Evolutionary conservation across 225 moss, liverwort and hornwort species (phyloP).

Genomic region (Polytrichum formosum): DNA sequence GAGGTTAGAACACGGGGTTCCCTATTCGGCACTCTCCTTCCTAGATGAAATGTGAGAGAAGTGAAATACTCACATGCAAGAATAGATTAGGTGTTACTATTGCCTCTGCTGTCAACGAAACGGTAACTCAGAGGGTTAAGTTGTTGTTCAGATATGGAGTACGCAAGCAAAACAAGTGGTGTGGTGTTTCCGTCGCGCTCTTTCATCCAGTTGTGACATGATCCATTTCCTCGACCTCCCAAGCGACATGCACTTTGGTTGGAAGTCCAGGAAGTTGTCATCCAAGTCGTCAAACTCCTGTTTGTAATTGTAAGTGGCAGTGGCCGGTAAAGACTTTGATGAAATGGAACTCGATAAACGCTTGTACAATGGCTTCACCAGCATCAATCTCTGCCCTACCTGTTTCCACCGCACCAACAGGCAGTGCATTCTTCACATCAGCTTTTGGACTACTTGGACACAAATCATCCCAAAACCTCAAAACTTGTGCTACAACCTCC

Average conservation of each 20-base stretch:
- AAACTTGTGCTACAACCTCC: too few species aligned
- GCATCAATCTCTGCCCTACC: conserved; percentile 33
- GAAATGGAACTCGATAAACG: conserved; percentile 33
- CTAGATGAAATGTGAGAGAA: too few species aligned
- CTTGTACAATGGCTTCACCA: conserved; percentile 28
- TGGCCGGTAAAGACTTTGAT: conserved; percentile 28
- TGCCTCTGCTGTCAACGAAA: too few species aligned
- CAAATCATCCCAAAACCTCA: too few species aligned
- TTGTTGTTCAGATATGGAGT: conserved; percentile 28
- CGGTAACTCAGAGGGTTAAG: too few species aligned
- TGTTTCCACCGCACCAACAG: conserved; percentile 7
- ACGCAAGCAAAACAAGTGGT: conserved; percentile 35
- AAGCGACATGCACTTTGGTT: conserved; percentile 35
- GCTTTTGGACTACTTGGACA: too few species aligned
- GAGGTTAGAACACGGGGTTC: too few species aligned
- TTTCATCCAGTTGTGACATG: conserved; percentile 14
- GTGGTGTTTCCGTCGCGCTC: conserved; percentile 21
- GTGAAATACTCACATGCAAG: too few species aligned
- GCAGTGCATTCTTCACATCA: too few species aligned
- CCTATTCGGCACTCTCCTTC: too few species aligned
- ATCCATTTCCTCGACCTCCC: conserved; percentile 29
- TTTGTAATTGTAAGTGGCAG: conserved; percentile 17
- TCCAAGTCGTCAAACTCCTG: conserved; percentile 18
- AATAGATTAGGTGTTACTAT: too few species aligned
- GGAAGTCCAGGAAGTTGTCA: conserved; percentile 18